Conservation (phyloP, 1,284 basidiomycete genomes). For the Ceratobasidium sp. region DNA sequence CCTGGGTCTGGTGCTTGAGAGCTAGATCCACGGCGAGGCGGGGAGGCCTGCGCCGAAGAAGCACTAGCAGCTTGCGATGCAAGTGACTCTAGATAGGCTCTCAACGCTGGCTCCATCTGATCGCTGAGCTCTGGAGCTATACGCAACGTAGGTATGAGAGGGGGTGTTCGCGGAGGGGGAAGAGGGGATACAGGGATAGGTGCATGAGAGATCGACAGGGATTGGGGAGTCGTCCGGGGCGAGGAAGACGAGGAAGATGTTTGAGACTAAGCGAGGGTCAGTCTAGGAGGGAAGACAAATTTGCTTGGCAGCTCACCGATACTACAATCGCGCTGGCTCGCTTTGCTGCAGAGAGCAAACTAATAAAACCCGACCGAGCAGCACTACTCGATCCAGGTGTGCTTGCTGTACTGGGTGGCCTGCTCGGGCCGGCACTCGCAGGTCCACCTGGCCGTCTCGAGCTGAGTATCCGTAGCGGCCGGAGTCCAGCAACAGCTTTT, state of each 20-base stretch:
- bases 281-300: background rate
- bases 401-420: background rate
- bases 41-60: background rate
- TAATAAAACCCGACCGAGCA: background rate
- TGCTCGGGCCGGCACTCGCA: slow-evolving; percentile 29
- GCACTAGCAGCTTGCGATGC: background rate
- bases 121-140: background rate
- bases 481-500: slow-evolving; percentile 22
- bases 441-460: slow-evolving; percentile 21
- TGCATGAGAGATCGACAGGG: background rate
- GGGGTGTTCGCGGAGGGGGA: slow-evolving; percentile 26
- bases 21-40: background rate
- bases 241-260: background rate
- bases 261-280: background rate
- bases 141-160: slow-evolving; percentile 6
- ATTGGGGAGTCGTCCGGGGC: background rate
- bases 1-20: background rate
- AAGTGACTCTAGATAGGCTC: slow-evolving; percentile 16
- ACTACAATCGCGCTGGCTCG: slow-evolving; percentile 4
- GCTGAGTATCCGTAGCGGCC: slow-evolving; percentile 26
- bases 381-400: background rate
- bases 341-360: slow-evolving; percentile 19
- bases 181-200: slow-evolving; percentile 31
- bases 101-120: slow-evolving; percentile 25
- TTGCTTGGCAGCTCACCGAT: background rate